phyloP scores from a whole-genome alignment of 108 stramenopile genomes.

The Pinguiococcus pyrenoidosus region DNA sequence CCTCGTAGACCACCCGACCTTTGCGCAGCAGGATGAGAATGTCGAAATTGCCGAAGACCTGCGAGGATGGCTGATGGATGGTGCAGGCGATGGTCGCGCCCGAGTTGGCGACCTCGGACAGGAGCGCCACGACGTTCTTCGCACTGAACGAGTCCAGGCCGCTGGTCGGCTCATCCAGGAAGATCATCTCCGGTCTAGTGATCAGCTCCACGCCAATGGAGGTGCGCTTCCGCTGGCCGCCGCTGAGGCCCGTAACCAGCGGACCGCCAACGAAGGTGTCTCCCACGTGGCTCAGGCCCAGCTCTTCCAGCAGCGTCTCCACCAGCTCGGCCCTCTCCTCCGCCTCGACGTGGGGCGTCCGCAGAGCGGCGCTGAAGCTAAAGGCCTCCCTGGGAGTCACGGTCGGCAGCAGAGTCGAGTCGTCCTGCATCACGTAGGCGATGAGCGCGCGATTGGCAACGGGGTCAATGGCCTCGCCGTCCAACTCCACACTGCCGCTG shows the following conservation, averaged over 20 bases:
- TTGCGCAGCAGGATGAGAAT: neutral
- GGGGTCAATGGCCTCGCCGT: too few relatives aligned
- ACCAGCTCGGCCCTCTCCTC: too few relatives aligned
- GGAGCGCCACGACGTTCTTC: too few relatives aligned
- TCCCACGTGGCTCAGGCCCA: constrained; percentile 56
- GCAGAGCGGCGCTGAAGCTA: too few relatives aligned
- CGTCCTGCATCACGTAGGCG: too few relatives aligned
- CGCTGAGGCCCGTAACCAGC: constrained; percentile 22
- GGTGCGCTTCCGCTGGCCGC: constrained; percentile 27
- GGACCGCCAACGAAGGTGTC: constrained; percentile 49
- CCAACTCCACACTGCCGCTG: too few relatives aligned
- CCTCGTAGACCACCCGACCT: constrained; percentile 3
- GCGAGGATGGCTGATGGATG: constrained; percentile 9
- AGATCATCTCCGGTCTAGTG: constrained; percentile 23
- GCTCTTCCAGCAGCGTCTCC: constrained; percentile 47
- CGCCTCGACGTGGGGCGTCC: too few relatives aligned
- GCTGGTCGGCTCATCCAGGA: constrained; percentile 50
- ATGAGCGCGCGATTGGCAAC: too few relatives aligned
- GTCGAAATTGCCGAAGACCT: constrained; percentile 8
- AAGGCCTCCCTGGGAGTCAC: too few relatives aligned
- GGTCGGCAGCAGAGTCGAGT: too few relatives aligned
- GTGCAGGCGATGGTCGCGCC: constrained; percentile 31
- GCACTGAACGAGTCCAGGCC: constrained; percentile 56
- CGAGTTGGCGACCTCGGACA: too few relatives aligned
- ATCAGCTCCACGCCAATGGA: constrained; percentile 40